Evolutionary conservation across 257 asterid species (phyloP).

Genomic region (Thymus mandschuricus): DNA sequence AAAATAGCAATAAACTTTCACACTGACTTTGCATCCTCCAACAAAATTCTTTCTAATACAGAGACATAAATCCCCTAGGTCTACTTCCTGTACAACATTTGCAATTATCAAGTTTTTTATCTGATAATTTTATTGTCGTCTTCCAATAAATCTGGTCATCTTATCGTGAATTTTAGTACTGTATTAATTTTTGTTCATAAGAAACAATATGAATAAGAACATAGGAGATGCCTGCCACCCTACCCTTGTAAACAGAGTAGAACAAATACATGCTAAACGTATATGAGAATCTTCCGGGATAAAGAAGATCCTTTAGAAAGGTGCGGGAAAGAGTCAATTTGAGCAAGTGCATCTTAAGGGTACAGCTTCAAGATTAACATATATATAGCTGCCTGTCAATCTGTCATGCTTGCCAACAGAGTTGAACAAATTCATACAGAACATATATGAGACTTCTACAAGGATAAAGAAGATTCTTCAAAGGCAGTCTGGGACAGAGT

Average conservation of each 20-base stretch:
- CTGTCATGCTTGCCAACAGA: conserved; percentile 1
- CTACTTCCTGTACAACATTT: background rate
- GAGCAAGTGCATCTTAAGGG: conserved; percentile 3
- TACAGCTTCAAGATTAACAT: background rate
- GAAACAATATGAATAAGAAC: background rate
- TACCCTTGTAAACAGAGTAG: conserved; percentile 7
- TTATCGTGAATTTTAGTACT: background rate
- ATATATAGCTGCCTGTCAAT: background rate
- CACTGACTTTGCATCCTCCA: background rate
- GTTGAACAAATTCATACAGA: background rate
- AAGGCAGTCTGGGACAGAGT: too few species aligned
- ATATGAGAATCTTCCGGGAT: background rate
- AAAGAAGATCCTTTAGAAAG: background rate
- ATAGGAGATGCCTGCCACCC: background rate
- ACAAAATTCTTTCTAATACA: conserved; percentile 16
- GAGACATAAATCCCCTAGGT: conserved; percentile 13
- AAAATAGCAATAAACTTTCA: conserved; percentile 6
- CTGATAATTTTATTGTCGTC: background rate
- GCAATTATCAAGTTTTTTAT: background rate
- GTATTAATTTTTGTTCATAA: background rate
- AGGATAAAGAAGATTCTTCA: background rate
- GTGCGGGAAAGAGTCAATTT: background rate
- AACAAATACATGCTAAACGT: background rate
- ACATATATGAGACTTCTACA: background rate
- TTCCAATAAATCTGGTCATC: background rate